phyloP scores from a whole-genome alignment of 495 filamentous ascomycete genomes.

The Podospora pseudopauciseta region DNA sequence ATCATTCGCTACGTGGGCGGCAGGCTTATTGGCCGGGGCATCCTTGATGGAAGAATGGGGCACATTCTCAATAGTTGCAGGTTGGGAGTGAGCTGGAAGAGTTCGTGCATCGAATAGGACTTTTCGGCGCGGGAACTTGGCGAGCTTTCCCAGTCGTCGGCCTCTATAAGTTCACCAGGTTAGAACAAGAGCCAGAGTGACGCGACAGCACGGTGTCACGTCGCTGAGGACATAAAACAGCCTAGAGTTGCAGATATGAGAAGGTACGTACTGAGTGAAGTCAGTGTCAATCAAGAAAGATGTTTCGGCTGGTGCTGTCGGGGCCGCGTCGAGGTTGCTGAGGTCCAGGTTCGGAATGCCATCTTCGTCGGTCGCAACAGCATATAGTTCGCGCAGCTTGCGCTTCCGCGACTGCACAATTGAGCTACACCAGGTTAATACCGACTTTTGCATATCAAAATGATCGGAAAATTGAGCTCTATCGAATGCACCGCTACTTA shows the following conservation, averaged over 20 bases:
- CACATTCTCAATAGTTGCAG: slow-evolving; percentile 17
- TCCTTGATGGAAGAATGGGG: background rate
- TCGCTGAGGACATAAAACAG: slow-evolving; percentile 14
- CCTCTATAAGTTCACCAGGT: slow-evolving; percentile 49
- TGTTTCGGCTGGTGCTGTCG: slow-evolving; percentile 51
- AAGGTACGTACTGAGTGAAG: slow-evolving; percentile 64
- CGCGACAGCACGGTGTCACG: slow-evolving; percentile 27
- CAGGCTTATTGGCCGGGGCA: background rate
- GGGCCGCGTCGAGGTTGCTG: slow-evolving; percentile 43
- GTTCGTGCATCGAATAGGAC: slow-evolving; percentile 37
- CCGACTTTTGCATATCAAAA: slow-evolving; percentile 37
- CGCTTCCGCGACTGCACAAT: slow-evolving; percentile 75
- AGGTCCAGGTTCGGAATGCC: slow-evolving; percentile 42
- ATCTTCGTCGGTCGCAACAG: slow-evolving; percentile 50
- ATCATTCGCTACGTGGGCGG: background rate
- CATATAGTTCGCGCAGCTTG: slow-evolving; percentile 77
- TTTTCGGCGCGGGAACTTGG: slow-evolving; percentile 57
- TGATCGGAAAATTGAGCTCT: slow-evolving; percentile 44
- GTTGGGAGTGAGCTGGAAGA: slow-evolving; percentile 15
- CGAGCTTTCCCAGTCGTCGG: slow-evolving; percentile 64
- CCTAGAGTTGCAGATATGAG: slow-evolving; percentile 1
- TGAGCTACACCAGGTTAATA: slow-evolving; percentile 55
- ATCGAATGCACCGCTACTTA: slow-evolving; percentile 38
- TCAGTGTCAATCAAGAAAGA: slow-evolving; percentile 72
- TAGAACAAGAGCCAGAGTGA: slow-evolving; percentile 8